These are phyloP conservation scores for Rosa rugosa DNA, from an alignment of 306 rosid species.

Conservation along the genomic window DNA sequence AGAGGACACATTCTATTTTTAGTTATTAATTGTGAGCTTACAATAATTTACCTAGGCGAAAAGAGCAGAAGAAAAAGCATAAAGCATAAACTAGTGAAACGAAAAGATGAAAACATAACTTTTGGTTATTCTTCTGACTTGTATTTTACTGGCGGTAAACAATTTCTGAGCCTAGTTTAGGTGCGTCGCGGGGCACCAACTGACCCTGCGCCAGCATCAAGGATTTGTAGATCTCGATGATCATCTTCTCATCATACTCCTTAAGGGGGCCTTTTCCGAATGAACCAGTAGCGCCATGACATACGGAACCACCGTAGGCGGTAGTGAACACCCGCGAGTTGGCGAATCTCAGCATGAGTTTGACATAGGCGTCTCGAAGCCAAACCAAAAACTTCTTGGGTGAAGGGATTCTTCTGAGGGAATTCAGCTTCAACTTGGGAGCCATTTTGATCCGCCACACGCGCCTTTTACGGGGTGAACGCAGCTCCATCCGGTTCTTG, in stretches of 20 bases:
- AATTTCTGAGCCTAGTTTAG: not conserved
- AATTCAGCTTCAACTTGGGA: conserved; percentile 53
- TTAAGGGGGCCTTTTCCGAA: conserved; percentile 38
- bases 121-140: not conserved
- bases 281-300: conserved; percentile 12
- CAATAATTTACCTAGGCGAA: no score
- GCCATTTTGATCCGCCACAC: conserved; percentile 56
- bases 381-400: conserved; percentile 60
- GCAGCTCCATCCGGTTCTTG: conserved; percentile 33
- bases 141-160: not conserved
- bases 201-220: conserved; percentile 47
- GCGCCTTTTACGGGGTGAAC: conserved; percentile 26
- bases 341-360: conserved; percentile 68
- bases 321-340: conserved; percentile 47
- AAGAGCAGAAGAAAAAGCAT: not conserved
- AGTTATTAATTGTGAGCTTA: no score
- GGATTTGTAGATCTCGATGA: conserved; percentile 61
- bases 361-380: conserved; percentile 74
- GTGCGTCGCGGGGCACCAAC: conserved; percentile 11
- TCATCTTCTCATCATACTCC: conserved; percentile 81
- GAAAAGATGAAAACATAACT: no score
- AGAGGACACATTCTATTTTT: no score
- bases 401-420: conserved; percentile 40
- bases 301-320: conserved; percentile 34
- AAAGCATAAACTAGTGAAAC: not conserved